Evolutionary conservation across 352 stramenopile genomes (phyloP).

Genomic region (Phytophthora europaea): DNA sequence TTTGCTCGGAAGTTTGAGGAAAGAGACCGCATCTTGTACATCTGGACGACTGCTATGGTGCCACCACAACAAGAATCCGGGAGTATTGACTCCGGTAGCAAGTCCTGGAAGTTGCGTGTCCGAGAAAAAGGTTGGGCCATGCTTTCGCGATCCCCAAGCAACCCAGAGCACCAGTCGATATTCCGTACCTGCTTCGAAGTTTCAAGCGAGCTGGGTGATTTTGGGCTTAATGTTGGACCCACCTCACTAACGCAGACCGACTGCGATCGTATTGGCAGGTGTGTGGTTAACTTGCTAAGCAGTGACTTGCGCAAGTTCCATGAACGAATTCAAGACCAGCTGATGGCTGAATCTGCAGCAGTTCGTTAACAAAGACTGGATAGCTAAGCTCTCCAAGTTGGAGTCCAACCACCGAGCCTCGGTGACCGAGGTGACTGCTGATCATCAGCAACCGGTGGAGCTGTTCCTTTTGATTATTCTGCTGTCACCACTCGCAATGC

Average conservation of each 20-base stretch:
- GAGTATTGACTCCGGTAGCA: not conserved
- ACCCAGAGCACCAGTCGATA: conserved; percentile 24
- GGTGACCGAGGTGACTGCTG: no score
- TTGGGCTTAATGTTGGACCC: not conserved
- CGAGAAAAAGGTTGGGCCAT: conserved; percentile 32
- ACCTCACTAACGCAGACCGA: not conserved
- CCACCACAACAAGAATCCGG: conserved; percentile 6
- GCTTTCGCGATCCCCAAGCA: conserved; percentile 16
- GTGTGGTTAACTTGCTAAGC: conserved; percentile 23
- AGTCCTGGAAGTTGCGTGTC: conserved; percentile 16
- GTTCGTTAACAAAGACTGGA: not conserved
- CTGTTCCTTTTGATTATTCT: no score
- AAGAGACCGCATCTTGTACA: conserved; percentile 28
- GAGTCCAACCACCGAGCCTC: no score
- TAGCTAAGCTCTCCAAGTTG: not conserved
- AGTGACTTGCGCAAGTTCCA: conserved; percentile 24
- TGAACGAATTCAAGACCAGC: conserved; percentile 16
- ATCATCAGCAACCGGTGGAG: no score
- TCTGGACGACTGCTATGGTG: conserved; percentile 29
- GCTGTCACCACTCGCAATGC: no score
- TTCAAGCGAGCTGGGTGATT: conserved; percentile 17
- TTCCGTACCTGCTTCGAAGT: conserved; percentile 32
- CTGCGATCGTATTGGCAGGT: conserved; percentile 10
- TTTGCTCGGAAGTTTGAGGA: conserved; percentile 28
- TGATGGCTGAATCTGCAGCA: conserved; percentile 7